phyloP scores from a whole-genome alignment of 202 grass and related monocot species.

The Zoysia matrella region DNA sequence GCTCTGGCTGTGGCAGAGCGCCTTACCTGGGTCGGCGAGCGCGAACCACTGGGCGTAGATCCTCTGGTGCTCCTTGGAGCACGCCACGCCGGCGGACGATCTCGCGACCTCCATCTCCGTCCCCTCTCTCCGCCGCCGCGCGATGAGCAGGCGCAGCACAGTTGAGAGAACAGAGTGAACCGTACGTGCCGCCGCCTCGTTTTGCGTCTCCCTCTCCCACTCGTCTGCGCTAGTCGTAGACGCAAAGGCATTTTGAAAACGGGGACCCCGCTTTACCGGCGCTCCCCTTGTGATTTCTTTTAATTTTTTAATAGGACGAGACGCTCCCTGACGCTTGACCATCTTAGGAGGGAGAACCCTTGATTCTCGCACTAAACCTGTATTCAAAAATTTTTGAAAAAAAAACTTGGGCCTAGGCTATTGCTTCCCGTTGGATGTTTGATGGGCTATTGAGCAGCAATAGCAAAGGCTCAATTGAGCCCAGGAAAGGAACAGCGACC shows the following conservation, averaged over 20 bases:
- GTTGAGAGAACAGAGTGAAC: slow-evolving; percentile 9
- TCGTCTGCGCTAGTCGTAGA: neutral
- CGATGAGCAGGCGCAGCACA: slow-evolving; percentile 3
- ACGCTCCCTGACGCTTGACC: slow-evolving; percentile 23
- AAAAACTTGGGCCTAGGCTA: too few species aligned
- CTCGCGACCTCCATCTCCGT: slow-evolving; percentile 70
- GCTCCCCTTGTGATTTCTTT: slow-evolving; percentile 43
- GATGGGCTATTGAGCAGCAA: too few species aligned
- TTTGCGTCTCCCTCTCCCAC: slow-evolving; percentile 33
- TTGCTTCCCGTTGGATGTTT: too few species aligned
- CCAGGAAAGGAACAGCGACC: too few species aligned
- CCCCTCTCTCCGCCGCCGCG: slow-evolving; percentile 20
- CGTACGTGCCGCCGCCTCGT: slow-evolving; percentile 8
- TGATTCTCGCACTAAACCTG: too few species aligned
- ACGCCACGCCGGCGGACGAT: slow-evolving; percentile 42
- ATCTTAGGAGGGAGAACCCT: too few species aligned
- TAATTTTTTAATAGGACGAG: slow-evolving; percentile 7
- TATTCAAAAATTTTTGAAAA: too few species aligned
- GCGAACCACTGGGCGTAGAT: slow-evolving; percentile 86
- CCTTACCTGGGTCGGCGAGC: slow-evolving; percentile 70
- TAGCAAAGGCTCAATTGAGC: too few species aligned
- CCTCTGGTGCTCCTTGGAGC: slow-evolving; percentile 79
- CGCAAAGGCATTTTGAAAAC: slow-evolving; percentile 44
- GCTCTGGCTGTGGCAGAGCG: neutral
- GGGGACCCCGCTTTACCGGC: slow-evolving; percentile 20